Percentiles rank a stretch among this genome's conserved stretches.
Evolutionary conservation across 2,329 filamentous ascomycete species (phyloP).

Genomic region (Knufia petricola): DNA sequence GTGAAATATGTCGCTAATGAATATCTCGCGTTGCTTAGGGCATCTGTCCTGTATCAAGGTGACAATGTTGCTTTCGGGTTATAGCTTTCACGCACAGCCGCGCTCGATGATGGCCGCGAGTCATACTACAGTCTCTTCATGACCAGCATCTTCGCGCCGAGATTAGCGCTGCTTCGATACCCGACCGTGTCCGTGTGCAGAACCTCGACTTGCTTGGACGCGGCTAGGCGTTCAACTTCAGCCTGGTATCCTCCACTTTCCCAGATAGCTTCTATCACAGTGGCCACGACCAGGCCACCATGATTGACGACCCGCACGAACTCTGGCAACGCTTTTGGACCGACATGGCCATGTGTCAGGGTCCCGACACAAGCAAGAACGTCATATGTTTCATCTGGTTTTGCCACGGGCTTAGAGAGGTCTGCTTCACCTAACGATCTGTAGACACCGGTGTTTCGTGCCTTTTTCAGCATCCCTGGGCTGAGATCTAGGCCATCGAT

Average conservation of each 20-base stretch:
- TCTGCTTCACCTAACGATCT: conserved; percentile 37
- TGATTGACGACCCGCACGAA: conserved; percentile 41
- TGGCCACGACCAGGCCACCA: conserved; percentile 42
- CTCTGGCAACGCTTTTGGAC: conserved; percentile 41
- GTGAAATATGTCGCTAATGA: too few species aligned
- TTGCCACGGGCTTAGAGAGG: conserved; percentile 36
- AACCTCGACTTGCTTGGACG: conserved; percentile 29
- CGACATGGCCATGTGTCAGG: conserved; percentile 47
- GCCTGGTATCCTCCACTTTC: conserved; percentile 38
- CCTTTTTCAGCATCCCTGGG: conserved; percentile 45
- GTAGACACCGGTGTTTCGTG: conserved; percentile 41
- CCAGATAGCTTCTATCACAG: conserved; percentile 44
- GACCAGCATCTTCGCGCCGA: conserved; percentile 10
- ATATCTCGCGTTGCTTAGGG: too few species aligned
- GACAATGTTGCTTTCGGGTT: too few species aligned
- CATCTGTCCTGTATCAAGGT: too few species aligned
- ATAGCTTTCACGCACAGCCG: too few species aligned
- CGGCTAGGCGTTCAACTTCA: conserved; percentile 33
- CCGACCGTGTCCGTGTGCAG: conserved; percentile 5
- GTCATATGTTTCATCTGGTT: conserved; percentile 38
- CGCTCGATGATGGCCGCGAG: too few species aligned
- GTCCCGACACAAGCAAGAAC: conserved; percentile 46
- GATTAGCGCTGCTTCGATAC: conserved; percentile 6
- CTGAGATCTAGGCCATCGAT: conserved; percentile 47
- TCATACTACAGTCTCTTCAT: conserved; percentile 9